Conservation (phyloP, 306 rosid genomes). For the Vicia villosa region DNA sequence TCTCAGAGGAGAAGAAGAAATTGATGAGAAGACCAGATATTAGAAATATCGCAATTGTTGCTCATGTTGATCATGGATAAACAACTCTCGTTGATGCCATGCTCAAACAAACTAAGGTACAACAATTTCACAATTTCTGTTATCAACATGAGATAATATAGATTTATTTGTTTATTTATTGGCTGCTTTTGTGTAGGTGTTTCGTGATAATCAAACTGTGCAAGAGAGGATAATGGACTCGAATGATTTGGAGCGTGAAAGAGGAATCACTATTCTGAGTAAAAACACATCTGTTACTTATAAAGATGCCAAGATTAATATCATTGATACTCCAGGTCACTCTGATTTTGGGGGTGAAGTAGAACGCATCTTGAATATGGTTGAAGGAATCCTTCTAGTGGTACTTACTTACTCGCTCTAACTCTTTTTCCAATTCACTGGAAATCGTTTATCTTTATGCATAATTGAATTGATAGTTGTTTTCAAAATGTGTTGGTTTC, state of each 20-base stretch:
- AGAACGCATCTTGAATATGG: constrained; percentile 96
- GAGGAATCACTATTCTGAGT: constrained; percentile 93
- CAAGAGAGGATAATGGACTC: constrained; percentile 99
- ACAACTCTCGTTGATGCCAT: constrained; percentile 97
- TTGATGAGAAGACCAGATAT: constrained; percentile 75
- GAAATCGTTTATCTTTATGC: too few relatives aligned
- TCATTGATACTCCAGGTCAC: constrained; percentile 98
- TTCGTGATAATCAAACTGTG: constrained; percentile 91
- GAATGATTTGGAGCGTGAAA: constrained; percentile 96
- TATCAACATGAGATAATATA: neutral
- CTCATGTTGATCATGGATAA: constrained; percentile 98
- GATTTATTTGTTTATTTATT: too few relatives aligned
- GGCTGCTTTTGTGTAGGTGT: constrained; percentile 60
- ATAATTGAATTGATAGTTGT: neutral
- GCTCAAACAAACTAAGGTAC: constrained; percentile 93
- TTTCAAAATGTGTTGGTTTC: constrained; percentile 27
- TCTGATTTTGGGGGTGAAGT: constrained; percentile 99
- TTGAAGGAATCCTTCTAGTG: constrained; percentile 99
- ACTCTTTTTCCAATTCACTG: constrained; percentile 28
- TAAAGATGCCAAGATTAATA: constrained; percentile 86
- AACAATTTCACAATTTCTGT: neutral
- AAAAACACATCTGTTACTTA: constrained; percentile 91
- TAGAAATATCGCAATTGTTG: constrained; percentile 93
- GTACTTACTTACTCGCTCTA: constrained; percentile 46
- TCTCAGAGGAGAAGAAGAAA: constrained; percentile 69